A percentile compares a stretch with the other conserved stretches of the same genome.
Evolutionary conservation across 805 yeast species (phyloP).

Genomic region (Candida rishiriensis): DNA sequence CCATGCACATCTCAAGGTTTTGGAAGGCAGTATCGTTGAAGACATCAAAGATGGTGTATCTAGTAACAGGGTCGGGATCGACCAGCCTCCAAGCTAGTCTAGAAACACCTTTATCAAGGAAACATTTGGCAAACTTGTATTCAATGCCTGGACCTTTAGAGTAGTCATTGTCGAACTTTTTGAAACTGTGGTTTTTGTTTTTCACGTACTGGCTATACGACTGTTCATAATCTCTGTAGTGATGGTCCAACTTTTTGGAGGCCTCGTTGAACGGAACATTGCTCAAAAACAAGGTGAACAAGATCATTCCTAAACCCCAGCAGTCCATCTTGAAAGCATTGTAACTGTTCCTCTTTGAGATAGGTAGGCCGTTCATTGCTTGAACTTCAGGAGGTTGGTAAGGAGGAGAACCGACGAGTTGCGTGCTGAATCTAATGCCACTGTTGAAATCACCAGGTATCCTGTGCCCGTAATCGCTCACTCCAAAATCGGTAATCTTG

Average conservation of each 20-base stretch:
- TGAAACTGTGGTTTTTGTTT: conserved; percentile 36
- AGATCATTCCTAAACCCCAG: conserved; percentile 72
- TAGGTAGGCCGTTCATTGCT: conserved; percentile 38
- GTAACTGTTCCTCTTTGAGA: conserved; percentile 33
- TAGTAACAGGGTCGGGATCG: conserved; percentile 53
- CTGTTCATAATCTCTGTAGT: conserved; percentile 53
- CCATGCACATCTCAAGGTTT: conserved; percentile 57
- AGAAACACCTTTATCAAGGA: conserved; percentile 56
- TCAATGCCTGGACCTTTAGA: conserved; percentile 66
- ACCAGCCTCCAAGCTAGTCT: conserved; percentile 77
- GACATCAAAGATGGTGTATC: conserved; percentile 56
- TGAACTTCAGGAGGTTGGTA: conserved; percentile 80
- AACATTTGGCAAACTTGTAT: conserved; percentile 63
- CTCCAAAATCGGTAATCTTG: conserved; percentile 93
- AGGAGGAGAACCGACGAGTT: conserved; percentile 80
- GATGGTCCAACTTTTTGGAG: conserved; percentile 36
- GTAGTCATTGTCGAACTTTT: conserved; percentile 35
- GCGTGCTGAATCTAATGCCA: conserved; percentile 35
- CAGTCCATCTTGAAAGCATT: conserved; percentile 70
- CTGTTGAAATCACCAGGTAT: conserved; percentile 49
- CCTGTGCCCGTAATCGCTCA: conserved; percentile 65
- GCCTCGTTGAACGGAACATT: conserved; percentile 61
- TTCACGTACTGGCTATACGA: conserved; percentile 34
- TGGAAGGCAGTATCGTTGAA: conserved; percentile 67
- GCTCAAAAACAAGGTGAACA: conserved; percentile 57